Percentiles rank a stretch among this genome's conserved stretches.
Evolutionary conservation across 2,329 filamentous ascomycete species (phyloP).

Genomic region (Botrytis porri): DNA sequence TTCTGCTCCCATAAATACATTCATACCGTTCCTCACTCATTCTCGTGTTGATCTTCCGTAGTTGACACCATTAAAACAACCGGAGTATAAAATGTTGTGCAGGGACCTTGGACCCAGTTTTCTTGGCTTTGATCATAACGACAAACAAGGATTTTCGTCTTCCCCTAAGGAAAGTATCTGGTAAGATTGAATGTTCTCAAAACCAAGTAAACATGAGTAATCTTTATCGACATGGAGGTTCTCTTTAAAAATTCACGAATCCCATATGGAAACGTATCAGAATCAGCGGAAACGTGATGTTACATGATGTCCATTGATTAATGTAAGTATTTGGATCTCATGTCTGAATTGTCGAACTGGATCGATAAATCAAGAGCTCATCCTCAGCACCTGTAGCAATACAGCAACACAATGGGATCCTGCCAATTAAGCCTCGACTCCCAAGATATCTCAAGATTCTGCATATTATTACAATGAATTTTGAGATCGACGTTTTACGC

Average conservation of each 20-base stretch:
- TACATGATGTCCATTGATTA: not conserved
- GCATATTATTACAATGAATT: not conserved
- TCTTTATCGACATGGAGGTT: not conserved
- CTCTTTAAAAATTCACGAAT: not conserved
- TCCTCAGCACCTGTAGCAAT: not conserved
- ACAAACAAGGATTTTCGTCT: not conserved
- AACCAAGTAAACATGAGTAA: not conserved
- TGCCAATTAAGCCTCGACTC: not conserved
- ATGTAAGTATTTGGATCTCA: not conserved
- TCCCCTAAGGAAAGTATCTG: not conserved
- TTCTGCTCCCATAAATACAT: not conserved
- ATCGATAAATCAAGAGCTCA: not conserved
- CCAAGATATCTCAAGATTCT: not conserved
- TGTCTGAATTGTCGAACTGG: not conserved
- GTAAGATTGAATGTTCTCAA: not conserved
- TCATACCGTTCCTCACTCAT: not conserved
- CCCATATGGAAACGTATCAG: not conserved
- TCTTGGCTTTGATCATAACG: not conserved
- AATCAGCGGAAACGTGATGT: not conserved
- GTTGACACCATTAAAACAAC: not conserved
- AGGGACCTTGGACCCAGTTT: conserved; percentile 3
- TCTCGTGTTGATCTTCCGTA: not conserved
- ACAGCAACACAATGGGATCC: not conserved
- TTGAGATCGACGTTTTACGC: not conserved
- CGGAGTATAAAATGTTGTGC: not conserved